These are phyloP conservation scores for Sutorius australiensis DNA, from an alignment of 768 basidiomycete genomes.

Conservation along the genomic window DNA sequence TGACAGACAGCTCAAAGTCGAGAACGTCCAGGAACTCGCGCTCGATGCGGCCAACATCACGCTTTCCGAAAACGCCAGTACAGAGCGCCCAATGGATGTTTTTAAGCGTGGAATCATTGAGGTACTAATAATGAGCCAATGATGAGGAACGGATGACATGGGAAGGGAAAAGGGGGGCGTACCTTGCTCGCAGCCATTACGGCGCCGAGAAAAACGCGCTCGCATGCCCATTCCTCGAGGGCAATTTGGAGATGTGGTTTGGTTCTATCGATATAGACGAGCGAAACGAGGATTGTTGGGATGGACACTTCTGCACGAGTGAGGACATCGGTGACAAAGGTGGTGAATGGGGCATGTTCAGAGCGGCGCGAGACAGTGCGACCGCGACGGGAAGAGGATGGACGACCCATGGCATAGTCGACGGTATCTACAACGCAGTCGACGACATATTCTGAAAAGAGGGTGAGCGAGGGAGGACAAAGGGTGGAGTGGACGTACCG, in stretches of 20 bases:
- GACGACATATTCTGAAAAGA: conserved; percentile 58
- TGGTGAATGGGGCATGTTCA: conserved; percentile 54
- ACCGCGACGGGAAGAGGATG: conserved; percentile 52
- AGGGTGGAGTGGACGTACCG: conserved; percentile 42
- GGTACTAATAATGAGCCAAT: conserved; percentile 45
- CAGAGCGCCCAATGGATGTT: conserved; percentile 90
- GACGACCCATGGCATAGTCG: conserved; percentile 70
- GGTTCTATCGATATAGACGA: conserved; percentile 75
- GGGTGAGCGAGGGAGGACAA: neutral
- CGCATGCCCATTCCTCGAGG: conserved; percentile 80
- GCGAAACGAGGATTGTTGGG: conserved; percentile 62
- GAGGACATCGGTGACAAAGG: conserved; percentile 67
- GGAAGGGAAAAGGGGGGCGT: conserved; percentile 21
- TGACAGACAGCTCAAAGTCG: conserved; percentile 66
- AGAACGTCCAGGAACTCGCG: conserved; percentile 79
- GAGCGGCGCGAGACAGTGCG: conserved; percentile 45
- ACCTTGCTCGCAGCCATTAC: conserved; percentile 86
- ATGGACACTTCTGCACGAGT: conserved; percentile 69
- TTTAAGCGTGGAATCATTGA: conserved; percentile 87
- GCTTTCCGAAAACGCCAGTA: conserved; percentile 77
- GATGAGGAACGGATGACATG: conserved; percentile 7
- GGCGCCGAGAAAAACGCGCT: conserved; percentile 89
- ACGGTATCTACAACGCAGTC: conserved; percentile 70
- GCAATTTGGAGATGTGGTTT: conserved; percentile 79
- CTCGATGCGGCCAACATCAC: conserved; percentile 77